These are phyloP conservation scores for Evernia prunastri DNA, from an alignment of 495 filamentous ascomycete species.

Conservation along the genomic window DNA sequence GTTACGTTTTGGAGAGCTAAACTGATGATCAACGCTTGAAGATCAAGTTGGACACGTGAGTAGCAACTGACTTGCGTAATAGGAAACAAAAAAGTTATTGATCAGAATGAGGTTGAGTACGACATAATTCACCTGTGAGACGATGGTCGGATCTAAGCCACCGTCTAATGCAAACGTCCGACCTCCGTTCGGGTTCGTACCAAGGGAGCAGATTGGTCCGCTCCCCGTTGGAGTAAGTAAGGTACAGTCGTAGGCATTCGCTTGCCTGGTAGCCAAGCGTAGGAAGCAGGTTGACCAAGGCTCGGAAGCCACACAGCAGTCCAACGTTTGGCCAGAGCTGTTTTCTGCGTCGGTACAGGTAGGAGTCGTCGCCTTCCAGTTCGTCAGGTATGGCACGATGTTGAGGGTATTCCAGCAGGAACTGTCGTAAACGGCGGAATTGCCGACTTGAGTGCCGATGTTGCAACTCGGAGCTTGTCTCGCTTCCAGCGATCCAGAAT, in stretches of 20 bases:
- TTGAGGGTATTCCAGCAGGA: neutral
- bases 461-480: slow-evolving; percentile 4
- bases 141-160: neutral
- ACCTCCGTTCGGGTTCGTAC: neutral
- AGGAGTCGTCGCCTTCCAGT: slow-evolving; percentile 1
- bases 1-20: neutral
- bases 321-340: neutral
- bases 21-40: neutral
- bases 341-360: slow-evolving; percentile 1
- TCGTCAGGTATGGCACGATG: neutral
- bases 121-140: neutral
- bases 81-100: neutral
- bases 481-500: neutral
- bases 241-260: neutral
- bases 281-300: slow-evolving; percentile 2
- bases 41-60: neutral
- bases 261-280: neutral
- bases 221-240: neutral
- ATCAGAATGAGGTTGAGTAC: neutral
- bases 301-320: neutral
- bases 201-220: neutral
- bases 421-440: neutral
- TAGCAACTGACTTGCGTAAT: neutral
- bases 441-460: neutral
- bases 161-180: neutral